These are phyloP conservation scores for Penium margaritaceum DNA, from an alignment of 139 green algal species.

Conservation along the genomic window DNA sequence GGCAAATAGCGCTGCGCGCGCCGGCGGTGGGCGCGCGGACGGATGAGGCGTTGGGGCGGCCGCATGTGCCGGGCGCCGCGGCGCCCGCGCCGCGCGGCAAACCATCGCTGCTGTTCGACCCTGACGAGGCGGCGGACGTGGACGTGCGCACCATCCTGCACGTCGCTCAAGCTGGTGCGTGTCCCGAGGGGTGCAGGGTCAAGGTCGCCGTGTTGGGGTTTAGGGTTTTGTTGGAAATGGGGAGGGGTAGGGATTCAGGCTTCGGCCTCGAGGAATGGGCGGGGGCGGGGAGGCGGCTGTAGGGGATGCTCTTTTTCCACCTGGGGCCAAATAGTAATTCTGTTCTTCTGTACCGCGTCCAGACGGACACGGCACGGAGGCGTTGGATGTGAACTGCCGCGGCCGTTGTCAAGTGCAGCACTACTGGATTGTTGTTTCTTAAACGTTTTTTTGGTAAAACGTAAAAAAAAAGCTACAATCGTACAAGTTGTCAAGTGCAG, in stretches of 20 bases:
- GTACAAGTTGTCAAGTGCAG: too few relatives aligned
- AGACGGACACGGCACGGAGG: too few relatives aligned
- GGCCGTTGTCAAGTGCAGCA: too few relatives aligned
- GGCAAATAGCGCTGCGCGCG: conserved; percentile 5
- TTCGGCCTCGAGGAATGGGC: neutral
- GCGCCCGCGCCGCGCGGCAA: conserved; percentile 40
- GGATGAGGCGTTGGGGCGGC: too few relatives aligned
- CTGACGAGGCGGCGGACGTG: conserved; percentile 58
- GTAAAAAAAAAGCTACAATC: too few relatives aligned
- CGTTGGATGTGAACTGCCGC: too few relatives aligned
- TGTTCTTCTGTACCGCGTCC: neutral
- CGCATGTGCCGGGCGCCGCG: neutral
- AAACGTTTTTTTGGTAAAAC: too few relatives aligned
- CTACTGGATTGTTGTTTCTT: too few relatives aligned
- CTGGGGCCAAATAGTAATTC: neutral
- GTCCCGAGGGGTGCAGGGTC: neutral
- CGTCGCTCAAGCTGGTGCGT: conserved; percentile 20
- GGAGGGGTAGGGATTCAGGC: neutral
- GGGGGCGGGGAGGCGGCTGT: neutral
- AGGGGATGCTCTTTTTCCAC: too few relatives aligned
- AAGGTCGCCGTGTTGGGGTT: too few relatives aligned
- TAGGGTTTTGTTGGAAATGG: too few relatives aligned
- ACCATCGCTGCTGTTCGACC: conserved; percentile 57
- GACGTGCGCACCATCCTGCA: conserved; percentile 45
- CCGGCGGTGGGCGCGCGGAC: too few relatives aligned